phyloP scores from a whole-genome alignment of 2,329 filamentous ascomycete genomes.

The Aspergillus unguis region DNA sequence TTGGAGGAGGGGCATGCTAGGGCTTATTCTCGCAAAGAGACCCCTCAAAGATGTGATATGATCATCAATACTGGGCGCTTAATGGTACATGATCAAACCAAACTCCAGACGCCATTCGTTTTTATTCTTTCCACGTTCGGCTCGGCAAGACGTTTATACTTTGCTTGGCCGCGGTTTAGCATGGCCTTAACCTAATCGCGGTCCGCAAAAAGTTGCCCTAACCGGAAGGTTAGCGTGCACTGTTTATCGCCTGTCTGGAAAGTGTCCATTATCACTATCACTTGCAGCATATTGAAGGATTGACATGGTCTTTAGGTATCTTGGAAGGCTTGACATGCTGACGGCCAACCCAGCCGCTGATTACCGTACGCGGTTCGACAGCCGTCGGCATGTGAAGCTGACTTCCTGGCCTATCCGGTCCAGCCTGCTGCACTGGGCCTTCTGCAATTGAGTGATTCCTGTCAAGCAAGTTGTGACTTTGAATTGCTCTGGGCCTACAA shows the following conservation, averaged over 20 bases:
- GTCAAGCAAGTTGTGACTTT: not conserved
- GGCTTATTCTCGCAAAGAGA: not conserved
- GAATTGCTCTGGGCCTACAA: not conserved
- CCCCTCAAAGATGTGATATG: not conserved
- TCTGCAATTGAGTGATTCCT: not conserved
- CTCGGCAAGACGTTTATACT: not conserved
- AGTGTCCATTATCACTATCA: no score
- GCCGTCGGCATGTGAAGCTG: constrained; percentile 3
- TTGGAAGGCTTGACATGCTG: not conserved
- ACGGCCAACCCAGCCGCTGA: not conserved
- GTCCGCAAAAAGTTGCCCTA: not conserved
- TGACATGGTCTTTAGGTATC: not conserved
- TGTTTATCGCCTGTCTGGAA: no score
- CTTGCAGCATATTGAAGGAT: not conserved
- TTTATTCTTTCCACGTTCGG: no score
- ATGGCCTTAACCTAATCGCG: not conserved
- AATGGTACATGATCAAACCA: not conserved
- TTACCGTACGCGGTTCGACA: not conserved
- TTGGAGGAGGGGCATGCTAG: not conserved
- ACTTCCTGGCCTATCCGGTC: not conserved
- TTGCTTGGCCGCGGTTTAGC: not conserved
- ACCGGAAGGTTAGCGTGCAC: not conserved
- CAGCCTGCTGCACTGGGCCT: not conserved
- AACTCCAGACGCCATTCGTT: not conserved
- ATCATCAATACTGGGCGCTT: not conserved